Conservation (phyloP, 2,329 filamentous ascomycete species). For the Clonostachys solani region DNA sequence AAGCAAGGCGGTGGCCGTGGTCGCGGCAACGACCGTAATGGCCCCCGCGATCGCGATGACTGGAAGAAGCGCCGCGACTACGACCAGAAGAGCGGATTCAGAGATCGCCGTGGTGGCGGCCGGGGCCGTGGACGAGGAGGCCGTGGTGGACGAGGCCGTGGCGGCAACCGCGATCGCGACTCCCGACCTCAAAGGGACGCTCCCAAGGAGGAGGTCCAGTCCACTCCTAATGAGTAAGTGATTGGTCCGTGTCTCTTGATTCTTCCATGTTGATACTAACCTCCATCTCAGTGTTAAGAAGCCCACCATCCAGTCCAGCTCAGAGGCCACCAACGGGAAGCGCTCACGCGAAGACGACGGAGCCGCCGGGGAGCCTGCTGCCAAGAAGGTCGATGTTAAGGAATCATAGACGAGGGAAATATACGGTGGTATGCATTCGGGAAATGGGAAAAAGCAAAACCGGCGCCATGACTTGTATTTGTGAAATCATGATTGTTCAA, state of each 20-base stretch:
- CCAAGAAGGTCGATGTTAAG: conserved; percentile 61
- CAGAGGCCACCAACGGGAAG: conserved; percentile 37
- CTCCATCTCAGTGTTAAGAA: conserved; percentile 7
- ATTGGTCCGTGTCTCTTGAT: background rate
- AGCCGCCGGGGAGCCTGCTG: conserved; percentile 36
- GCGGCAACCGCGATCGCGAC: conserved; percentile 19
- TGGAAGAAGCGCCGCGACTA: conserved; percentile 62
- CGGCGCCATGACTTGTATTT: background rate
- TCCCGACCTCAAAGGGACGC: conserved; percentile 5
- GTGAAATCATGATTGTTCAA: too few species aligned
- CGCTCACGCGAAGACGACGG: conserved; percentile 50
- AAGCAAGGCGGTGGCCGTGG: conserved; percentile 20
- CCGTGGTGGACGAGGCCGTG: conserved; percentile 35
- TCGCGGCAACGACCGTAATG: conserved; percentile 29
- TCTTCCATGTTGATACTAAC: conserved; percentile 8
- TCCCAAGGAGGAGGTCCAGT: background rate
- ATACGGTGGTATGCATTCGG: background rate
- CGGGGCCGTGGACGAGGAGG: conserved; percentile 32
- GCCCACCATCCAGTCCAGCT: conserved; percentile 35
- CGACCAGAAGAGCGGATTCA: conserved; percentile 57
- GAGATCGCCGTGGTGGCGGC: conserved; percentile 38
- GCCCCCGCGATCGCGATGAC: conserved; percentile 35
- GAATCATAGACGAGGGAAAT: conserved; percentile 7
- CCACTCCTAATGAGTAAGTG: conserved; percentile 17
- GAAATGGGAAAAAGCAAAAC: background rate